Evolutionary conservation across 371 early-diverging fungal genomes (phyloP).

Genomic region (Blakeslea trispora): DNA sequence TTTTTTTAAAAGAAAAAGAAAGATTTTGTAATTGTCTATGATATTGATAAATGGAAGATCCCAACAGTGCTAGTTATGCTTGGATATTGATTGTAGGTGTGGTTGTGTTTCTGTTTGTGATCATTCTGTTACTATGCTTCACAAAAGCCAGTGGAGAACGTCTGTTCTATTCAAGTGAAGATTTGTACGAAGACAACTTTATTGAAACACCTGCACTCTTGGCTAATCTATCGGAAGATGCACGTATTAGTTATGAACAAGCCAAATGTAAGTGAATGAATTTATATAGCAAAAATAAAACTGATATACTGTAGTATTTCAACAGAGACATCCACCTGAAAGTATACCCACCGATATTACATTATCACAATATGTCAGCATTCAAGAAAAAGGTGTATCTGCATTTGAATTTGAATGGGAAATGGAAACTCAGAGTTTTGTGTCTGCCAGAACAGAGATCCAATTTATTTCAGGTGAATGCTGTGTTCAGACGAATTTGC

Average conservation of each 20-base stretch:
- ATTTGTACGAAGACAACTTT: conserved; percentile 27
- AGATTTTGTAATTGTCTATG: not conserved
- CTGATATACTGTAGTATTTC: conserved; percentile 33
- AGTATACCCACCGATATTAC: conserved; percentile 72
- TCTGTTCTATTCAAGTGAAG: conserved; percentile 38
- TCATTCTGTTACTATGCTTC: conserved; percentile 46
- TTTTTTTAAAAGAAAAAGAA: conserved; percentile 17
- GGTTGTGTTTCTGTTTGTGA: conserved; percentile 47
- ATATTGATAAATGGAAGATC: conserved; percentile 9
- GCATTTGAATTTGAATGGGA: conserved; percentile 85
- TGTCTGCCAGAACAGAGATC: conserved; percentile 77
- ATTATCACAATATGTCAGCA: conserved; percentile 63
- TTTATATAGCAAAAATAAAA: not conserved
- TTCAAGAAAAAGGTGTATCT: conserved; percentile 83
- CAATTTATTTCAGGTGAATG: conserved; percentile 70
- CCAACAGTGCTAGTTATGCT: conserved; percentile 27
- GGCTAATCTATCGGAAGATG: conserved; percentile 45
- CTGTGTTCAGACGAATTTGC: conserved; percentile 81
- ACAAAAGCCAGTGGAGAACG: conserved; percentile 44
- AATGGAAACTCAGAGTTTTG: conserved; percentile 62
- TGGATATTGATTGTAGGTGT: conserved; percentile 52
- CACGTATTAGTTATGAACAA: conserved; percentile 51
- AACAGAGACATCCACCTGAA: conserved; percentile 62
- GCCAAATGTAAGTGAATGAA: conserved; percentile 35
- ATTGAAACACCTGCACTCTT: conserved; percentile 45